Evolutionary conservation across 1,284 basidiomycete genomes (phyloP), one percentile per base, ranked within the genome.

Genomic region (Ceratobasidium sp.): DNA sequence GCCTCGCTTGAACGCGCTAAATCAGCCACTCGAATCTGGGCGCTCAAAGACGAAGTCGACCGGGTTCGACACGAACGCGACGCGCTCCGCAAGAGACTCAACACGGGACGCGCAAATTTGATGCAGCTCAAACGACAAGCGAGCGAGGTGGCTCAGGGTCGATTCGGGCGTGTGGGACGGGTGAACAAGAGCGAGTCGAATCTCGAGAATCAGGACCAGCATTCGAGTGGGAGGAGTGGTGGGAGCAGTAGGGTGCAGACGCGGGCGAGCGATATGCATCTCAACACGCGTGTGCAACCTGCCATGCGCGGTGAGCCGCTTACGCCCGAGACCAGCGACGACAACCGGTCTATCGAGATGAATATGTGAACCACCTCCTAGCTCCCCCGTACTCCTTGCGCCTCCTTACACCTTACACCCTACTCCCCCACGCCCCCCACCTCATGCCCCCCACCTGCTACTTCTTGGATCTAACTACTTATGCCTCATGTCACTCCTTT

Each of bases 261-360:
- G 2, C 51, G 54, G n/a, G 54, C 68, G 56, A 73, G 68, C n/a
- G 54, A 49, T 28, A 47, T 61, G 31, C 71, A 74, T 17, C 60
- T 74, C 20, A 64, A 74, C 33, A 74, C 60, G 8, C 60, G 58
- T 11, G 49, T 74, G 1, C 71, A 60, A 10, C 71, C 60, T n/a
- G 35, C 31, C 1, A 64, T 74, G 35, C 71, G 60, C 8, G 71
- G 71, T 6, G 71, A 74, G 35, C 71, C 71, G 8, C 42, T 74
- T 31, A 74, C 71, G 31, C 71, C 71, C 60, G 71, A 74, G 60
- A 74, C 71, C 31, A 74, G 71, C 47, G 71, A 74, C 60, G 71
- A 74, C 47, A 74, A 54, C 49, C 39, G 17, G 5, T 74, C 71
- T 5, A 33, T 74, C 42, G 47, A 74, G 20, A 47, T 61, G 33